Evolutionary conservation across 1,284 basidiomycete species (phyloP).

Genomic region (Cutaneotrichosporon sp.): DNA sequence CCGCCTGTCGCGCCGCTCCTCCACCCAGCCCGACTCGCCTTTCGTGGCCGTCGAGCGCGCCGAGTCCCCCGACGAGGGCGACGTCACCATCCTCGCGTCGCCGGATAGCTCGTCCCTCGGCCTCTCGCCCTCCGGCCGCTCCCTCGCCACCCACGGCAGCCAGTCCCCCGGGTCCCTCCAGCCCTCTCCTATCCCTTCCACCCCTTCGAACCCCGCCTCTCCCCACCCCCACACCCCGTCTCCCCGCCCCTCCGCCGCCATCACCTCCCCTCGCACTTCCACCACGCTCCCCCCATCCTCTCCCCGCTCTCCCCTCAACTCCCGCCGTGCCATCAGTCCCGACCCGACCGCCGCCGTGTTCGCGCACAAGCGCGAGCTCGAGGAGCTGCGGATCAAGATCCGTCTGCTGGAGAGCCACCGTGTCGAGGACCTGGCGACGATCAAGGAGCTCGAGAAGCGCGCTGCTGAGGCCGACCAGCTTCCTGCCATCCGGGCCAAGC

Average conservation of each 20-base stretch:
- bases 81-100: background rate
- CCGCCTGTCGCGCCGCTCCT: background rate
- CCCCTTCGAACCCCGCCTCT: background rate
- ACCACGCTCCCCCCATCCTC: background rate
- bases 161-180: background rate
- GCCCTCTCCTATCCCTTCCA: background rate
- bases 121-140: background rate
- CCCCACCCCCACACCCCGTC: background rate
- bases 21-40: background rate
- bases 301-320: background rate
- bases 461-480: constrained; percentile 81
- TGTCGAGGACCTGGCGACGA: constrained; percentile 77
- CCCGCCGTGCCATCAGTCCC: constrained; percentile 8
- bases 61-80: background rate
- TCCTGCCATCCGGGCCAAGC: constrained; percentile 81
- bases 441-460: constrained; percentile 81
- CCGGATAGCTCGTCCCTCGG: background rate
- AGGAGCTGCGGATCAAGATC: constrained; percentile 80
- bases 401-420: constrained; percentile 83
- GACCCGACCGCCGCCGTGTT: constrained; percentile 28
- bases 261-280: background rate
- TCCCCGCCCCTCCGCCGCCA: background rate
- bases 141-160: background rate
- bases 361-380: constrained; percentile 56
- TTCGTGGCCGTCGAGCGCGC: background rate